Base-by-base conservation (phyloP, 2,329 filamentous ascomycete genomes). In the Onygenales sp. region DNA sequence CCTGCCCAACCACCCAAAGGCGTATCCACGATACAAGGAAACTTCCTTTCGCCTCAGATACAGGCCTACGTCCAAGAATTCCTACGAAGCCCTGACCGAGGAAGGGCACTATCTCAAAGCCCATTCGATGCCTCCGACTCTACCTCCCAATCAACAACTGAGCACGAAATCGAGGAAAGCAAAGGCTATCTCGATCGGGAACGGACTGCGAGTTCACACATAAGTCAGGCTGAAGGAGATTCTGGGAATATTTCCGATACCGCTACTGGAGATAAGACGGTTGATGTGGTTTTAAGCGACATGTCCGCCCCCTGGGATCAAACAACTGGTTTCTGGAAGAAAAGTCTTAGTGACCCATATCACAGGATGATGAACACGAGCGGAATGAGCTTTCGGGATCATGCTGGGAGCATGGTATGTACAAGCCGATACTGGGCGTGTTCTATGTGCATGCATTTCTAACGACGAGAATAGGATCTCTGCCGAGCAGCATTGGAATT, bases 321-420 rank as follows among this genome's bases (percentile, higher is more conserved):
- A 76, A 87, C 81, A 51, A 78, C 79, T 65, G 86, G 85, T 65
- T 90, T 87, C 76, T 85, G 82, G 76, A 85, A 87, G 76, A 89
- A 83, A 76, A 95, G 85, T 77, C 80, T 96, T 82, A 95, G 85
- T 92, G 87, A 93, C 82, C 89, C 90, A 59, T 93, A 94, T 83
- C 70, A 74, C 80, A 98, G 93, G 93, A 86, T 98, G 86, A 95
- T 96, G 90, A 98, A 98, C 73, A 96, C 92, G 63, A 95, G 87
- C 73, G 93, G 93, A 53, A 86, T 88, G 64, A 72, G 73, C 17
- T 93, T 95, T 66, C 83, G 84, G 59, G 93, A 98, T 71, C 93
- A 98, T 71, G 85, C 84, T 8, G 88, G 88, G 33, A 96, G 90
- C 72, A 97, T 98, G 88, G 92, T 96, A 73, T 67, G 85, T 68